A percentile compares a stretch with the other conserved stretches of the same genome.
Conservation (phyloP, 129 eudicot genomes). For the Flaveria linearis region DNA sequence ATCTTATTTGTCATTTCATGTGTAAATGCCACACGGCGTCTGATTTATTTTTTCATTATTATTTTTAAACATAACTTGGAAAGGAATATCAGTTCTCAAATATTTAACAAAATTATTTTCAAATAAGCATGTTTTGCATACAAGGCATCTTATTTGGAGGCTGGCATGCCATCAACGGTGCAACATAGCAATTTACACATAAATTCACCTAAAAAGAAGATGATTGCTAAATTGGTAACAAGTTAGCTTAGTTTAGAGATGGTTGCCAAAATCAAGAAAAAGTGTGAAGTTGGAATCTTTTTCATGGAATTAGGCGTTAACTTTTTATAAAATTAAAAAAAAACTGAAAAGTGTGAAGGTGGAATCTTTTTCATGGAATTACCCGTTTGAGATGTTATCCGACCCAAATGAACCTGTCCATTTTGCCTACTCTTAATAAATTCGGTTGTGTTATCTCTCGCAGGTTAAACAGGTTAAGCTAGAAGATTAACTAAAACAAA, state of each 20-base stretch:
- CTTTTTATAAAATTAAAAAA: neutral
- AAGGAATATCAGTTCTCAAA: too few relatives aligned
- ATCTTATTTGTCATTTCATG: neutral
- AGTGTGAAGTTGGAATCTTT: neutral
- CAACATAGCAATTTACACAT: too few relatives aligned
- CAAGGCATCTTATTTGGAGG: too few relatives aligned
- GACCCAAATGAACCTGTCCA: neutral
- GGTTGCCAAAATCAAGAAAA: slow-evolving; percentile 3
- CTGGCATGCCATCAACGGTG: too few relatives aligned
- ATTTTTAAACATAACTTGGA: too few relatives aligned
- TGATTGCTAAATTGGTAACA: neutral
- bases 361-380: neutral
- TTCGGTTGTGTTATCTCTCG: neutral
- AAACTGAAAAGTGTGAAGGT: neutral
- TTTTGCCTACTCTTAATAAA: neutral
- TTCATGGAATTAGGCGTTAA: neutral
- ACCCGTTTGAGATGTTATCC: neutral
- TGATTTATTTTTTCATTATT: too few relatives aligned
- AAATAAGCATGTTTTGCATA: too few relatives aligned
- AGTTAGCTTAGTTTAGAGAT: neutral
- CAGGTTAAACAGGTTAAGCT: neutral
- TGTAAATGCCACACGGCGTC: too few relatives aligned
- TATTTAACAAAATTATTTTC: too few relatives aligned
- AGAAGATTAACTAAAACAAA: neutral
- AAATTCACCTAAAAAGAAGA: too few relatives aligned